These are phyloP conservation scores for Fusarium setosum DNA, from an alignment of 2,329 filamentous ascomycete species.

Conservation along the genomic window DNA sequence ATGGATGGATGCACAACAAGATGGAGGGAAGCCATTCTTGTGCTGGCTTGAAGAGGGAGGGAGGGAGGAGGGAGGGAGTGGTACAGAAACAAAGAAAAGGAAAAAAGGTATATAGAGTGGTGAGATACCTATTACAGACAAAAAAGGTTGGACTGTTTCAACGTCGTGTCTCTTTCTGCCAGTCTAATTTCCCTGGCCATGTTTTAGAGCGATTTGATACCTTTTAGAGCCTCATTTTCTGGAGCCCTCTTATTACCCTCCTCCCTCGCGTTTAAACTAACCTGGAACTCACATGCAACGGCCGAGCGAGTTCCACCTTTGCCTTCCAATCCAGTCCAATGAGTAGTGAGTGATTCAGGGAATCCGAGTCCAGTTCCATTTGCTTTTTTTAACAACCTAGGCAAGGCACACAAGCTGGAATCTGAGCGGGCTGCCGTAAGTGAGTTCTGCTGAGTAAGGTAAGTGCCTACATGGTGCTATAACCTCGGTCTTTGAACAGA, in stretches of 20 bases:
- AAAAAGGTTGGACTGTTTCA: too few species aligned
- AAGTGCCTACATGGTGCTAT: constrained; percentile 14
- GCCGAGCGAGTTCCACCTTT: too few species aligned
- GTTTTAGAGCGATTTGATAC: too few species aligned
- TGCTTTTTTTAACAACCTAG: constrained; percentile 29
- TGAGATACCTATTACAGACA: too few species aligned
- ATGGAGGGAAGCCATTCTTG: neutral
- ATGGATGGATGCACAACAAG: neutral
- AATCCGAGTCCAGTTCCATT: too few species aligned
- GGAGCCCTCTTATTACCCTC: neutral
- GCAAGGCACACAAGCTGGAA: too few species aligned
- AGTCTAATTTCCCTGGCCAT: too few species aligned
- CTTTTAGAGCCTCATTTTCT: neutral
- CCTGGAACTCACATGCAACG: neutral
- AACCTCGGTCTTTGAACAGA: constrained; percentile 32
- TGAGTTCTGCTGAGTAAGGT: constrained; percentile 37
- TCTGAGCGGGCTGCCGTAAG: constrained; percentile 27
- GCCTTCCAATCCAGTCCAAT: constrained; percentile 10
- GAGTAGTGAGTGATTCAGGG: constrained; percentile 13
- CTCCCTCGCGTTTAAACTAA: neutral
- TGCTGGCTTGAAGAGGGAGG: neutral
- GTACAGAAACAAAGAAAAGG: too few species aligned
- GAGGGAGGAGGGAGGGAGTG: too few species aligned
- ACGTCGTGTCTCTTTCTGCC: too few species aligned
- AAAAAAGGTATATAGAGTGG: too few species aligned